phyloP scores from a whole-genome alignment of 192 early-diverging fungal genomes.

The Backusella tarrabulga region DNA sequence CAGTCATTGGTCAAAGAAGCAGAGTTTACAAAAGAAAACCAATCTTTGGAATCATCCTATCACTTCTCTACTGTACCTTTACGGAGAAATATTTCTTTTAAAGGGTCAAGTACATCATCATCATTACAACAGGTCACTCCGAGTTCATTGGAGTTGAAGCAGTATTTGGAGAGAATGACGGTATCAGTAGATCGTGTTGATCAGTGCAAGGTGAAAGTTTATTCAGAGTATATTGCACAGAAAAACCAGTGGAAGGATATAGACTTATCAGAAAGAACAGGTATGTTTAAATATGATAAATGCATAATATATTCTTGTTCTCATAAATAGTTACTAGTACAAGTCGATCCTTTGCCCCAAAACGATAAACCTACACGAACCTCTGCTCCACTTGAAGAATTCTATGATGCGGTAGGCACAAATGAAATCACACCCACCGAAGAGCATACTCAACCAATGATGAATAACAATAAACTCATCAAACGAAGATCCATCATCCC shows the following conservation, averaged over 20 bases:
- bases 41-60: background rate
- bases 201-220: background rate
- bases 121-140: background rate
- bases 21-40: background rate
- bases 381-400: background rate
- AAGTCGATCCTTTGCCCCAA: background rate
- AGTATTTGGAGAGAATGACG: background rate
- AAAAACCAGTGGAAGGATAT: background rate
- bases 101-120: background rate
- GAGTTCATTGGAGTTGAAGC: background rate
- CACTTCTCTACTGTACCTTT: background rate
- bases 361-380: background rate
- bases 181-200: background rate
- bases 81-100: background rate
- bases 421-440: background rate
- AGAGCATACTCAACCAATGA: background rate
- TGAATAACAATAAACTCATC: background rate
- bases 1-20: background rate
- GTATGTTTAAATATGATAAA: background rate
- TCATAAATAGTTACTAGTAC: background rate
- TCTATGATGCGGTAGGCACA: background rate
- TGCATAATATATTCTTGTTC: background rate
- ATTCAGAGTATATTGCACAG: background rate
- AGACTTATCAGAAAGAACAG: background rate
- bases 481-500: constrained; percentile 70